Evolutionary conservation across 2,329 filamentous ascomycete genomes (phyloP).

Genomic region (Venturiaceae sp.): DNA sequence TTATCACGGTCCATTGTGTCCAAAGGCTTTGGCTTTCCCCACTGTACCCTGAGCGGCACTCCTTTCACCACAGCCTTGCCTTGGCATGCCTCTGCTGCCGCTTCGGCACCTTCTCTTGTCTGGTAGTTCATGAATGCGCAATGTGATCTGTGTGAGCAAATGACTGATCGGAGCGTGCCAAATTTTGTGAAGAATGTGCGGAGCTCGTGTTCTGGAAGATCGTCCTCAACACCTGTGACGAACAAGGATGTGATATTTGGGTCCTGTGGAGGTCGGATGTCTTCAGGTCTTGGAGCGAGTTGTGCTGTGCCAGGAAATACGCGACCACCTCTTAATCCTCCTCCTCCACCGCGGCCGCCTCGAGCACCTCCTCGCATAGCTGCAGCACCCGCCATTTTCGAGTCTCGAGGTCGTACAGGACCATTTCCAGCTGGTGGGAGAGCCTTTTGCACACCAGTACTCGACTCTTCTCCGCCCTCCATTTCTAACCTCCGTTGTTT

Average conservation of each 20-base stretch:
- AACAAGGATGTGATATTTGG: constrained; percentile 86
- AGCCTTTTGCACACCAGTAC: constrained; percentile 30
- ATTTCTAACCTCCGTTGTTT: constrained; percentile 68
- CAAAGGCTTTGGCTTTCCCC: constrained; percentile 86
- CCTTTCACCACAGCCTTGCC: constrained; percentile 84
- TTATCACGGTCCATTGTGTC: constrained; percentile 87
- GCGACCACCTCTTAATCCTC: constrained; percentile 22
- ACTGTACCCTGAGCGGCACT: constrained; percentile 80
- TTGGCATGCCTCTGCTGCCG: constrained; percentile 73
- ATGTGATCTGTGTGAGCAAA: constrained; percentile 95
- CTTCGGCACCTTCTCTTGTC: constrained; percentile 74
- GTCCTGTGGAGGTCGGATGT: constrained; percentile 78
- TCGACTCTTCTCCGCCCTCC: constrained; percentile 36
- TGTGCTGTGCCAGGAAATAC: constrained; percentile 63
- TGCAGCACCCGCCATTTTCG: constrained; percentile 28
- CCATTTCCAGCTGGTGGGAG: constrained; percentile 34
- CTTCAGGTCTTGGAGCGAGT: constrained; percentile 69
- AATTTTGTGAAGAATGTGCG: constrained; percentile 83
- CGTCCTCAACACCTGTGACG: constrained; percentile 90
- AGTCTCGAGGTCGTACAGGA: constrained; percentile 67
- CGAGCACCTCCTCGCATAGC: constrained; percentile 38
- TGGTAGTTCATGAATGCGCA: constrained; percentile 96
- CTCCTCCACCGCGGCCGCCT: constrained; percentile 31
- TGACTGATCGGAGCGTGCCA: constrained; percentile 82
- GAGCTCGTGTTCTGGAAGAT: constrained; percentile 84